Base-by-base conservation (phyloP, 1,139 yeast species). In the Taiozyma sp. region DNA sequence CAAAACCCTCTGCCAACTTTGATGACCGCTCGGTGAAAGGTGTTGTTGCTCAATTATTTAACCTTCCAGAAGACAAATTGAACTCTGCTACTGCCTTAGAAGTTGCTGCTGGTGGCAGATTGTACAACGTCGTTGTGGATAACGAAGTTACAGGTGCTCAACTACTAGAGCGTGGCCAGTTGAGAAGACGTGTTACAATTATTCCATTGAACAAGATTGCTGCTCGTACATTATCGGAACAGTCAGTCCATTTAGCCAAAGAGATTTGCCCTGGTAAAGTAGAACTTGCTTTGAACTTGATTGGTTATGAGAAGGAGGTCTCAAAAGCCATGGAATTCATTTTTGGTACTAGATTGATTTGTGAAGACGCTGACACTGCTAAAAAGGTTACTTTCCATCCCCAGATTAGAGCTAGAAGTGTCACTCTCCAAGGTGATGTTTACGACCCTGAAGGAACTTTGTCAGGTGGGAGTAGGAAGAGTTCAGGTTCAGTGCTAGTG, bases 361-460 rank as follows among this genome's bases (percentile, higher is more conserved):
- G 99, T 70, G 73, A 81, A 34, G 96, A 91, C 68, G 88, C 96
- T 0, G 85, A 87, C 30, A 83, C 96, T 1, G 99, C 99, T 1
- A 87, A 92, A 61, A 73, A 76, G 46, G 87, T 93, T 4, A 91
- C 99, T 0, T 95, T 92, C 67, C 84, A 92, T 66, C 95, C 93
- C 0, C 76, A 81, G 53, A 83, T 93, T 14, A 78, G 89, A 57
- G 76, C 92, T 0, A 82, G 93, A 62, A 86, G 96, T n/a, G 92
- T 95, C 14, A 95, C 99, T 0, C 67, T 88, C 43, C 95, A 92
- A 49, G 99, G 99, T 47, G 99, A 93, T 68, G 79, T 86, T 12
- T 95, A 92, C 69, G 99, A 95, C 65, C 99, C 99, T 0, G 91
- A 87, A 60, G 99, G 99, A 14, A 90, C 96, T 24, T 73, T 95